Evolutionary conservation across 2,329 filamentous ascomycete genomes (phyloP).

Genomic region (Sclerotiophoma versabilis): DNA sequence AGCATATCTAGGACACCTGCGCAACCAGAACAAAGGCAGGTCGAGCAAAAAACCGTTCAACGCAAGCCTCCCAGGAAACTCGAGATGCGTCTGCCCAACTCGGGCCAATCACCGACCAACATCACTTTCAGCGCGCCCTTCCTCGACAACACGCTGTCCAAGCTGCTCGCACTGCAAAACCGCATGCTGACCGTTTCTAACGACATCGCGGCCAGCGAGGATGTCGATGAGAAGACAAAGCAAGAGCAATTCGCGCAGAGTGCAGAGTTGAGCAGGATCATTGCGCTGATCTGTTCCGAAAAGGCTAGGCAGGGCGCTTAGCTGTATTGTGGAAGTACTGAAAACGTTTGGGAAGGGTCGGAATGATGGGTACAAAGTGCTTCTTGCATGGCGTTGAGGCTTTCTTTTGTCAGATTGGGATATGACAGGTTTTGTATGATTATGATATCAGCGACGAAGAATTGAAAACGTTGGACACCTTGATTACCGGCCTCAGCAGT

Average conservation of each 20-base stretch:
- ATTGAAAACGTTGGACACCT: neutral
- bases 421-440: conserved; percentile 5
- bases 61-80: conserved; percentile 57
- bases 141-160: conserved; percentile 60
- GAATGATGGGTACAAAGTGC: neutral
- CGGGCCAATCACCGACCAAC: conserved; percentile 44
- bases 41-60: conserved; percentile 28
- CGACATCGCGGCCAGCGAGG: conserved; percentile 55
- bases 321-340: neutral
- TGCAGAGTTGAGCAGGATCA: conserved; percentile 58
- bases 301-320: conserved; percentile 57
- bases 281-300: conserved; percentile 60
- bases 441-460: conserved; percentile 5
- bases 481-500: too few species aligned
- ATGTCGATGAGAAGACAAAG: conserved; percentile 56
- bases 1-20: neutral
- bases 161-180: conserved; percentile 59
- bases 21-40: conserved; percentile 34
- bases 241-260: conserved; percentile 60
- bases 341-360: neutral
- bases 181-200: conserved; percentile 58
- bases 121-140: conserved; percentile 61
- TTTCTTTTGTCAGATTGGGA: neutral
- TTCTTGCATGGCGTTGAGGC: conserved; percentile 13
- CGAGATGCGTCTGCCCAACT: conserved; percentile 56